Percentiles rank a stretch among this genome's conserved stretches.
Evolutionary conservation across 306 rosid species (phyloP).

Genomic region (Castanea sativa): DNA sequence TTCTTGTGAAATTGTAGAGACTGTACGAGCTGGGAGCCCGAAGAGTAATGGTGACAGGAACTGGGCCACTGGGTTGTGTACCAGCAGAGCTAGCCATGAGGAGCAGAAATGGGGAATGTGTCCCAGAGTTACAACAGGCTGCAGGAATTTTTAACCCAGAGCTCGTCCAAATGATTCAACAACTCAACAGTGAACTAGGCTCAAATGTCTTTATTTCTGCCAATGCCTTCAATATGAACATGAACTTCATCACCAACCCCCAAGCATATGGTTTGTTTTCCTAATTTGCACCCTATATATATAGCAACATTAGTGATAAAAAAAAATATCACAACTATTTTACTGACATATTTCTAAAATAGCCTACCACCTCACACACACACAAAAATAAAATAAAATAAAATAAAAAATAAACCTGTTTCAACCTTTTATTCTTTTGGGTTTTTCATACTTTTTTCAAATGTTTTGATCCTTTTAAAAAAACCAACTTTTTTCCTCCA

Average conservation of each 20-base stretch:
- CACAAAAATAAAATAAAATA: too few species aligned
- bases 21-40: constrained; percentile 47
- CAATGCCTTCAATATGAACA: constrained; percentile 45
- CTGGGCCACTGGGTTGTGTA: constrained; percentile 56
- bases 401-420: background rate
- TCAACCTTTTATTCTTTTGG: too few species aligned
- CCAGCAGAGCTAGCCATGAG: constrained; percentile 45
- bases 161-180: constrained; percentile 26
- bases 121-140: constrained; percentile 39
- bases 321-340: too few species aligned
- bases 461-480: too few species aligned
- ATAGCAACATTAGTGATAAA: too few species aligned
- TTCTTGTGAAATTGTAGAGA: constrained; percentile 18
- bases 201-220: constrained; percentile 40
- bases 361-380: too few species aligned
- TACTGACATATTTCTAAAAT: too few species aligned
- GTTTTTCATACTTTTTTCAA: too few species aligned
- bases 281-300: background rate
- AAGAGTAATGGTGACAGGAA: constrained; percentile 54
- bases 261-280: constrained; percentile 38
- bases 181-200: constrained; percentile 35
- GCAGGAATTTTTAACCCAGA: constrained; percentile 34
- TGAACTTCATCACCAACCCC: constrained; percentile 46
- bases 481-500: too few species aligned
- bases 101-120: constrained; percentile 49